Percentiles rank a stretch among this genome's conserved stretches.
Evolutionary conservation across 2,329 filamentous ascomycete genomes (phyloP).

Genomic region (Nemania sp.): DNA sequence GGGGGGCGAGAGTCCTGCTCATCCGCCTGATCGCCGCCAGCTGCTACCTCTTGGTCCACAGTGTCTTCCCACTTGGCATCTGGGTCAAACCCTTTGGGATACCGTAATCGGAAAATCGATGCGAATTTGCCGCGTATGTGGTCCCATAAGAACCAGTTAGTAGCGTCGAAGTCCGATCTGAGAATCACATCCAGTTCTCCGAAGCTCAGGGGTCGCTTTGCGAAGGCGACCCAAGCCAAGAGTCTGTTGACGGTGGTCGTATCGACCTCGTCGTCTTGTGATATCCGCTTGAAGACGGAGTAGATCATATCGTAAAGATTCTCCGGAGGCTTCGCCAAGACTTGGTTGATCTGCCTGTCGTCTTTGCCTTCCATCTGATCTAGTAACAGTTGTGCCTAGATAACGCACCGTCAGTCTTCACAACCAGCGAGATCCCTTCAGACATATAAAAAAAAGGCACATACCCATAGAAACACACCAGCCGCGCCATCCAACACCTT

Average conservation of each 20-base stretch:
- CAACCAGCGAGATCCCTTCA: no score
- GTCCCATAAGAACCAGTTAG: slow-evolving; percentile 11
- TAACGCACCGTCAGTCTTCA: no score
- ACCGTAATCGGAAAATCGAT: slow-evolving; percentile 7
- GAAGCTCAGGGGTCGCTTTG: slow-evolving; percentile 2
- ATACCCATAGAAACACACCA: slow-evolving; percentile 10
- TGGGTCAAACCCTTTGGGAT: slow-evolving; percentile 2
- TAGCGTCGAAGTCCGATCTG: slow-evolving; percentile 5
- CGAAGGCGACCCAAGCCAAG: slow-evolving; percentile 9
- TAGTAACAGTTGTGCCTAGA: slow-evolving; percentile 6
- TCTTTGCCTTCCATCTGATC: slow-evolving; percentile 14
- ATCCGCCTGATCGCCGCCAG: neutral
- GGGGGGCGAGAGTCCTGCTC: neutral
- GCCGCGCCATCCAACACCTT: slow-evolving; percentile 11
- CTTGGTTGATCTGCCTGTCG: slow-evolving; percentile 10
- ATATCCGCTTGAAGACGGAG: slow-evolving; percentile 9
- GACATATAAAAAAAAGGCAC: neutral
- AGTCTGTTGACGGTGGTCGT: slow-evolving; percentile 6
- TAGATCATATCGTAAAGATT: slow-evolving; percentile 11
- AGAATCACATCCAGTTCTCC: slow-evolving; percentile 7
- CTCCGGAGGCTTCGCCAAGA: slow-evolving; percentile 6
- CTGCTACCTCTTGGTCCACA: neutral
- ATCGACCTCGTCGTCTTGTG: slow-evolving; percentile 9
- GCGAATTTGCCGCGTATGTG: slow-evolving; percentile 7
- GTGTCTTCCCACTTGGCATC: neutral